Evolutionary conservation across 495 filamentous ascomycete species (phyloP).

Genomic region (Oidiodendron maius): DNA sequence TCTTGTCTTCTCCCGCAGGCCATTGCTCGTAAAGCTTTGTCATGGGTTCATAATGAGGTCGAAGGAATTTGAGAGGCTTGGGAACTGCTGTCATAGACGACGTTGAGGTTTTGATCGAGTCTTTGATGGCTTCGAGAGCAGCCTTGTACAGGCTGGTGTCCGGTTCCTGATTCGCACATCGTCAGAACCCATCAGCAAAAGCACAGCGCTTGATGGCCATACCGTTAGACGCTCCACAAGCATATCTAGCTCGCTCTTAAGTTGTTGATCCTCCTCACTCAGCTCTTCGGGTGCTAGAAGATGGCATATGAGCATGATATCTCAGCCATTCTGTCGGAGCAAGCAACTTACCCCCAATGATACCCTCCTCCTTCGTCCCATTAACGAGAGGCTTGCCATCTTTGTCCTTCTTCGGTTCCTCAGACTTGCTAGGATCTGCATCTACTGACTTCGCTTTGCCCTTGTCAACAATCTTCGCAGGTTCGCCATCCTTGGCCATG

Average conservation of each 20-base stretch:
- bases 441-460: slow-evolving; percentile 87
- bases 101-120: slow-evolving; percentile 96
- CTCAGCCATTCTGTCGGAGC: slow-evolving; percentile 1
- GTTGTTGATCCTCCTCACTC: slow-evolving; percentile 94
- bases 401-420: slow-evolving; percentile 60
- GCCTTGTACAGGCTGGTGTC: slow-evolving; percentile 86
- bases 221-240: slow-evolving; percentile 92
- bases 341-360: slow-evolving; percentile 29
- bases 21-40: slow-evolving; percentile 83
- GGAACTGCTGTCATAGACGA: slow-evolving; percentile 99
- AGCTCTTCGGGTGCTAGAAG: slow-evolving; percentile 72
- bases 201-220: slow-evolving; percentile 22
- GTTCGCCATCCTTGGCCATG: slow-evolving; percentile 92
- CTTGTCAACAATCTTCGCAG: slow-evolving; percentile 80
- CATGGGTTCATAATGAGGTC: slow-evolving; percentile 88
- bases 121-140: slow-evolving; percentile 90
- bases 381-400: slow-evolving; percentile 62
- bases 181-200: background rate
- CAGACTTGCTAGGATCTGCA: slow-evolving; percentile 51
- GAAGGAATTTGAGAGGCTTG: slow-evolving; percentile 95
- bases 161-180: slow-evolving; percentile 55
- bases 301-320: slow-evolving; percentile 5
- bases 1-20: slow-evolving; percentile 76
- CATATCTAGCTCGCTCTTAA: slow-evolving; percentile 98
- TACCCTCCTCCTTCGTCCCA: slow-evolving; percentile 60